These are phyloP conservation scores for Suillus luteus DNA, from an alignment of 768 basidiomycete species.

Conservation along the genomic window DNA sequence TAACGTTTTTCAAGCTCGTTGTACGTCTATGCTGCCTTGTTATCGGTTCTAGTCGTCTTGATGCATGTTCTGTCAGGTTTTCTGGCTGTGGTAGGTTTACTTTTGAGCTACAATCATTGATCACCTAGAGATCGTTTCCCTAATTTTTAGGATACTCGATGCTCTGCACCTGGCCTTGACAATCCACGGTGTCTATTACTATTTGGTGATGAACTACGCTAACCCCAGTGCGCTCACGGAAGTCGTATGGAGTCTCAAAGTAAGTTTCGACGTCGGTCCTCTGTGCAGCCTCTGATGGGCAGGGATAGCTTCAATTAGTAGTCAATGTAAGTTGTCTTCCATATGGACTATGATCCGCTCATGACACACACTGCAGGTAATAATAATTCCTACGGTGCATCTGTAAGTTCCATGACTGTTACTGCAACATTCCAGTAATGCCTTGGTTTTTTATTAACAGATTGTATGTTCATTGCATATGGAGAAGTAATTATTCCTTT, in stretches of 20 bases:
- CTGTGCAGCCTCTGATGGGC: background rate
- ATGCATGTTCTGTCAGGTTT: conserved; percentile 5
- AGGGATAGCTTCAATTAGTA: background rate
- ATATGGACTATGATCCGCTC: background rate
- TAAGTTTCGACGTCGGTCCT: background rate
- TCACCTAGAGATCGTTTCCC: background rate
- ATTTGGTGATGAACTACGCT: conserved; percentile 36
- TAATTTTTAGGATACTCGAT: conserved; percentile 34
- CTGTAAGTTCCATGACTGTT: background rate
- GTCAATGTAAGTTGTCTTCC: background rate
- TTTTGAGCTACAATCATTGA: background rate
- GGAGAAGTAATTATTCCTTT: background rate
- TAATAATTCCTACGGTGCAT: background rate
- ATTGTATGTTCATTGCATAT: conserved; percentile 1
- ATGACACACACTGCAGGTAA: background rate
- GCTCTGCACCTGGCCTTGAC: conserved; percentile 38
- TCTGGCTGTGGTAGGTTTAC: conserved; percentile 13
- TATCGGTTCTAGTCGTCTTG: background rate
- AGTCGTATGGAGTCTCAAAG: conserved; percentile 31
- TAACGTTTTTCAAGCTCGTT: background rate
- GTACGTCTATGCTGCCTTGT: background rate
- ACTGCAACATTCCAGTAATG: background rate
- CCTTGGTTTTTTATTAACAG: background rate
- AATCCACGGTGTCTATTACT: conserved; percentile 39
- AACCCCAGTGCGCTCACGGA: conserved; percentile 30